Evolutionary conservation across 2,329 filamentous ascomycete species (phyloP).

Genomic region (Ophiostoma perfectum): DNA sequence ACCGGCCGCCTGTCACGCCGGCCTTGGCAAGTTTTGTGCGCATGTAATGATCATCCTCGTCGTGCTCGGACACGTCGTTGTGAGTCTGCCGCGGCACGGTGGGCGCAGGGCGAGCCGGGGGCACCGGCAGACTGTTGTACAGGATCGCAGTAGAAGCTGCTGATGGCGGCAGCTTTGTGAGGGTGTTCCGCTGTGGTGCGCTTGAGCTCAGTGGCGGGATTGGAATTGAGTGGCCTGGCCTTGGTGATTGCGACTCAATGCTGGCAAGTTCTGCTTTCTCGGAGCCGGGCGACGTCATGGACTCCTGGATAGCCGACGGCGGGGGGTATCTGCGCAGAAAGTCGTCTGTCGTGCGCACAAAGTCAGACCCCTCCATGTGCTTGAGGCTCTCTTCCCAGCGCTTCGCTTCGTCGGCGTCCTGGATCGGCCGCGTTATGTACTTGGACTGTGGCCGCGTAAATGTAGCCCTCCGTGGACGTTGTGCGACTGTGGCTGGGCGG

Average conservation of each 20-base stretch:
- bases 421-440: slow-evolving; percentile 60
- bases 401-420: slow-evolving; percentile 67
- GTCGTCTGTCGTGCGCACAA: slow-evolving; percentile 70
- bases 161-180: slow-evolving; percentile 8
- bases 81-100: slow-evolving; percentile 68
- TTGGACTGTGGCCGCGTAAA: slow-evolving; percentile 39
- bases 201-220: not conserved
- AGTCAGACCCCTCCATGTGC: slow-evolving; percentile 45
- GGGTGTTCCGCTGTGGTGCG: not conserved
- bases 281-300: slow-evolving; percentile 46
- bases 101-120: slow-evolving; percentile 63
- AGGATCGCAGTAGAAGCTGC: not conserved
- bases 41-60: slow-evolving; percentile 36
- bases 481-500: slow-evolving; percentile 19
- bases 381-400: slow-evolving; percentile 74
- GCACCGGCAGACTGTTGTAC: slow-evolving; percentile 27
- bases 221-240: not conserved
- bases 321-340: slow-evolving; percentile 79
- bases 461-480: slow-evolving; percentile 20
- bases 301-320: slow-evolving; percentile 55
- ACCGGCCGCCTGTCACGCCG: slow-evolving; percentile 32
- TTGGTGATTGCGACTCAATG: slow-evolving; percentile 3
- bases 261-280: slow-evolving; percentile 4
- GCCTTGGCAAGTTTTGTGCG: slow-evolving; percentile 39
- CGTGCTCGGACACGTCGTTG: slow-evolving; percentile 58